Conservation (phyloP, 371 early-diverging fungal species). For the Blastocladiella emersonii region DNA sequence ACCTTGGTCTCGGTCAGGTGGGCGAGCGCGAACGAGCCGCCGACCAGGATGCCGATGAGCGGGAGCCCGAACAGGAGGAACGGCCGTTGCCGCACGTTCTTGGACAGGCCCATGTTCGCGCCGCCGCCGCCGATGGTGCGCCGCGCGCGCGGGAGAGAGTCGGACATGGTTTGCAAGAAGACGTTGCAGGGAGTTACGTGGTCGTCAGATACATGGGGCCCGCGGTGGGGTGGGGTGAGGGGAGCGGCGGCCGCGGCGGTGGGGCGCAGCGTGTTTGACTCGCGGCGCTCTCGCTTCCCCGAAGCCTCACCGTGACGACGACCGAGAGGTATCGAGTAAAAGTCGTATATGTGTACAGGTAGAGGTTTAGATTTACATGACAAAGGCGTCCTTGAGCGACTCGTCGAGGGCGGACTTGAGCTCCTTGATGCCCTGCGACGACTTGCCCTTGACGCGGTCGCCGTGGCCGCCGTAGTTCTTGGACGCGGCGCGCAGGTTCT, state of each 20-base stretch:
- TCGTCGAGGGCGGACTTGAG: background rate
- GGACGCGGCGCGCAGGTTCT: background rate
- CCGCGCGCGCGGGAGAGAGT: background rate
- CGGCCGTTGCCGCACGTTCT: slow-evolving; percentile 26
- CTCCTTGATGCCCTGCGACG: background rate
- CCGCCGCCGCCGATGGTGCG: background rate
- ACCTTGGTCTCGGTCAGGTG: slow-evolving; percentile 36
- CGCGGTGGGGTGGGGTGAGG: no score
- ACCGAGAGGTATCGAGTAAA: no score
- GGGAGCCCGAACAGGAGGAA: slow-evolving; percentile 50
- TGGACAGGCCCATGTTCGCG: slow-evolving; percentile 12
- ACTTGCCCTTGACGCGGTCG: background rate
- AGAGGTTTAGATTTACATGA: no score
- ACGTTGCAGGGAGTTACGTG: no score
- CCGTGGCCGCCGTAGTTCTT: background rate
- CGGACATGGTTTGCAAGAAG: background rate
- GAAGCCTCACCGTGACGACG: no score
- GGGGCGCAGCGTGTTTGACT: no score
- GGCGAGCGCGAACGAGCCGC: slow-evolving; percentile 39
- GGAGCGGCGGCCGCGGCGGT: no score
- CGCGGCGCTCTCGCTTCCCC: no score
- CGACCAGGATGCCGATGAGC: slow-evolving; percentile 38
- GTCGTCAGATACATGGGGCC: no score
- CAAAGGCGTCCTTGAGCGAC: background rate
- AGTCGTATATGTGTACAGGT: no score